These are phyloP conservation scores for Dactylellina cionopaga DNA, from an alignment of 2,329 filamentous ascomycete species.

Conservation along the genomic window DNA sequence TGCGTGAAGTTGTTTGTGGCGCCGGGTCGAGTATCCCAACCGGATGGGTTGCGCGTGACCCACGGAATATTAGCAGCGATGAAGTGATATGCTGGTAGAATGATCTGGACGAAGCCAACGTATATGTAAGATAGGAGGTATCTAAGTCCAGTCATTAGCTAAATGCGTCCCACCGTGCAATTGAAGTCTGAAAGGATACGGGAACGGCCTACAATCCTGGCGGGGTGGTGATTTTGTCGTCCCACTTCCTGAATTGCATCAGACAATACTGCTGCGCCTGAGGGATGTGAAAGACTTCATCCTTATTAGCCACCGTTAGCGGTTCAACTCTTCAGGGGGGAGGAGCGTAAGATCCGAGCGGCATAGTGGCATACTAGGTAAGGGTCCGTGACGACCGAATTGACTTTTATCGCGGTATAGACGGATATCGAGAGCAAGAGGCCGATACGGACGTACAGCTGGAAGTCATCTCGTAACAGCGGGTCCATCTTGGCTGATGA, in stretches of 20 bases:
- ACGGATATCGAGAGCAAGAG: constrained; percentile 33
- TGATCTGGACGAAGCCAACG: constrained; percentile 57
- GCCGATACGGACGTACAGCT: constrained; percentile 36
- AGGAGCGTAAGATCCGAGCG: neutral
- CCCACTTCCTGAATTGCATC: constrained; percentile 80
- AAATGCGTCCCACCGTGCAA: neutral
- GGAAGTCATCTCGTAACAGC: constrained; percentile 37
- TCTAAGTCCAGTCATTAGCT: constrained; percentile 54
- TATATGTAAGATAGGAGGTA: constrained; percentile 62
- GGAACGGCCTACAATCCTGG: constrained; percentile 76
- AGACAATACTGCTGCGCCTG: constrained; percentile 89
- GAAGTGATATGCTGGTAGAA: constrained; percentile 48
- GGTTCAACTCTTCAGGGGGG: constrained; percentile 2
- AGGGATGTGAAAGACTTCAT: constrained; percentile 87
- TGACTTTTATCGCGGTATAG: constrained; percentile 58
- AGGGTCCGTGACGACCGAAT: constrained; percentile 63
- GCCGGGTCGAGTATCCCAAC: constrained; percentile 42
- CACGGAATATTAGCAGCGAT: constrained; percentile 22
- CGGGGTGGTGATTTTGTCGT: constrained; percentile 96
- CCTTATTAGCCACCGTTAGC: constrained; percentile 64
- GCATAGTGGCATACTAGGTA: constrained; percentile 64
- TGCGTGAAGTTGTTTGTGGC: constrained; percentile 24
- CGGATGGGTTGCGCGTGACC: constrained; percentile 7
- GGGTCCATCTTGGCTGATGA: constrained; percentile 36
- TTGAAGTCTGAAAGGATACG: neutral